Conservation (phyloP, 352 stramenopile species). For the Phytophthora ramorum region DNA sequence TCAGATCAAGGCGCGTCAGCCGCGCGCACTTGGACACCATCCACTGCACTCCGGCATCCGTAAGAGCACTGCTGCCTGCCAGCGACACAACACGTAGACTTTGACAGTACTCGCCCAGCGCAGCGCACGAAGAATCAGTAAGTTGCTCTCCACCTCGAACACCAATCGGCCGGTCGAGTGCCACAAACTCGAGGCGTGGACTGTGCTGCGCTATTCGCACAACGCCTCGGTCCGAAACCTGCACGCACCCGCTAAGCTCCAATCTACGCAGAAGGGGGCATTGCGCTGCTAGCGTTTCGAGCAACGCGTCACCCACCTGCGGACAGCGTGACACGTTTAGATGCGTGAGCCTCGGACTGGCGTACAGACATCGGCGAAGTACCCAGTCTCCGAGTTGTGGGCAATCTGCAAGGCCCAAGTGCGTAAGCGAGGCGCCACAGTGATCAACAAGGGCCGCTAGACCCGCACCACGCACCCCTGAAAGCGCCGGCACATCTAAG, state of each 20-base stretch:
- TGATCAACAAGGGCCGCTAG: slow-evolving; percentile 71
- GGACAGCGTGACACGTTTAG: slow-evolving; percentile 78
- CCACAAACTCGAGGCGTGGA: slow-evolving; percentile 73
- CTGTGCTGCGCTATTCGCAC: slow-evolving; percentile 85
- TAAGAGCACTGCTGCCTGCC: slow-evolving; percentile 87
- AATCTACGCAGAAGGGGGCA: slow-evolving; percentile 72
- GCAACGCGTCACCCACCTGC: slow-evolving; percentile 86
- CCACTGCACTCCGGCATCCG: slow-evolving; percentile 92
- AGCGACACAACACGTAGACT: slow-evolving; percentile 69
- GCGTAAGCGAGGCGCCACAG: slow-evolving; percentile 39
- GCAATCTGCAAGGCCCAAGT: slow-evolving; percentile 61
- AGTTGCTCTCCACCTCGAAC: slow-evolving; percentile 71
- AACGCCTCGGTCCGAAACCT: slow-evolving; percentile 87
- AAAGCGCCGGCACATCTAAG: slow-evolving; percentile 62
- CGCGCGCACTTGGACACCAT: slow-evolving; percentile 78
- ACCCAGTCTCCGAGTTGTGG: slow-evolving; percentile 73
- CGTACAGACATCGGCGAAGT: slow-evolving; percentile 71
- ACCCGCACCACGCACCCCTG: slow-evolving; percentile 57
- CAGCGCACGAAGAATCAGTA: slow-evolving; percentile 89
- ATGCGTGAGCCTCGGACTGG: slow-evolving; percentile 53
- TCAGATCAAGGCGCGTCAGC: slow-evolving; percentile 85
- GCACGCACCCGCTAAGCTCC: slow-evolving; percentile 78
- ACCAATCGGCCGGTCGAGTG: slow-evolving; percentile 53
- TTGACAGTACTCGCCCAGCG: slow-evolving; percentile 73
- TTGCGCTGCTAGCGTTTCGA: slow-evolving; percentile 81